These are phyloP conservation scores for Vaucheria bursata DNA, from an alignment of 352 stramenopile species.

Conservation along the genomic window DNA sequence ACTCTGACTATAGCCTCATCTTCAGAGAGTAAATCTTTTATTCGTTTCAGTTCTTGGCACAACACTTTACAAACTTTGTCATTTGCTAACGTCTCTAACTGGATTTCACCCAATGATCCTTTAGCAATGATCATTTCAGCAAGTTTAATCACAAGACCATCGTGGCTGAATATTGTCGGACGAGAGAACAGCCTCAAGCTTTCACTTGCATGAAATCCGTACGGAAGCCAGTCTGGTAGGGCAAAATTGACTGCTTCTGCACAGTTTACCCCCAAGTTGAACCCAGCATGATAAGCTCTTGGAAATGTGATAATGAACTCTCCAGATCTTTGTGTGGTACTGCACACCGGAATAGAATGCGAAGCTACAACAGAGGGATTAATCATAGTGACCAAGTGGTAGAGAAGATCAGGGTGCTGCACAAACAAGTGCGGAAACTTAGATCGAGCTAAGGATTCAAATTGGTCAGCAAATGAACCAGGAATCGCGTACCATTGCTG, in stretches of 20 bases:
- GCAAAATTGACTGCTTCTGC: slow-evolving; percentile 51
- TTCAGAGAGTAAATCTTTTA: background rate
- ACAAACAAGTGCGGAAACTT: slow-evolving; percentile 46
- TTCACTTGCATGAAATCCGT: slow-evolving; percentile 23
- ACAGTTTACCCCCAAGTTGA: slow-evolving; percentile 65
- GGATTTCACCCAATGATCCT: background rate
- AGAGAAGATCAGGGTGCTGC: slow-evolving; percentile 68
- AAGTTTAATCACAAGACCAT: slow-evolving; percentile 31
- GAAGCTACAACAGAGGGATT: slow-evolving; percentile 53
- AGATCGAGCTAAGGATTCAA: slow-evolving; percentile 73
- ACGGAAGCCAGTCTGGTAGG: slow-evolving; percentile 42
- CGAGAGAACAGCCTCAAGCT: slow-evolving; percentile 19
- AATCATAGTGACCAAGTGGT: slow-evolving; percentile 73
- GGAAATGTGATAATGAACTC: slow-evolving; percentile 96
- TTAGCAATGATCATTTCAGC: background rate
- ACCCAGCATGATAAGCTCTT: slow-evolving; percentile 88
- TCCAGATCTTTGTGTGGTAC: slow-evolving; percentile 75
- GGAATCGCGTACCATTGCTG: slow-evolving; percentile 94
- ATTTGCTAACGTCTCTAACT: background rate
- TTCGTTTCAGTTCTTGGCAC: background rate
- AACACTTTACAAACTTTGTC: background rate
- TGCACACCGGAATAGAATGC: slow-evolving; percentile 81
- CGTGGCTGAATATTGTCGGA: slow-evolving; percentile 42
- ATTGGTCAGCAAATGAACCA: slow-evolving; percentile 71
- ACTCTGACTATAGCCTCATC: background rate